A percentile compares a stretch with the other conserved stretches of the same genome.
Evolutionary conservation across 805 yeast genomes (phyloP).

Genomic region (Saccharomyces kudriavzevii): DNA sequence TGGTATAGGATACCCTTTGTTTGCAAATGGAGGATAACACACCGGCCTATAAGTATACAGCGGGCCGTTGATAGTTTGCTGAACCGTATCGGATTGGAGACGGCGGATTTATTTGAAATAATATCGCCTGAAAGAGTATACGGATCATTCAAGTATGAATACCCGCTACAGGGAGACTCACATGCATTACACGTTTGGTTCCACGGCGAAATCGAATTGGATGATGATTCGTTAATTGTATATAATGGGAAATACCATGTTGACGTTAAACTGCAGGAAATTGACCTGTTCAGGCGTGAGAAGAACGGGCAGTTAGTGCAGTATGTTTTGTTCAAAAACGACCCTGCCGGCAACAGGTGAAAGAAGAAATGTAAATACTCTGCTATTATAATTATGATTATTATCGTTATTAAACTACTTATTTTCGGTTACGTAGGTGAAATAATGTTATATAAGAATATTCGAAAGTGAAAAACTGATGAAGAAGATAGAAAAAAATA

Average conservation of each 20-base stretch:
- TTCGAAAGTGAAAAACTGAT: not conserved
- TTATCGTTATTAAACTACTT: not conserved
- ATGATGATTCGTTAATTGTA: constrained; percentile 16
- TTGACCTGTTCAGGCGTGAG: constrained; percentile 24
- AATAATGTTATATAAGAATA: constrained; percentile 1
- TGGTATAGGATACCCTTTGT: constrained; percentile 24
- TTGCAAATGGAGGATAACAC: constrained; percentile 22
- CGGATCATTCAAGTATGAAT: constrained; percentile 25
- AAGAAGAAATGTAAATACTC: constrained; percentile 1
- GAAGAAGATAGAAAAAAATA: not conserved
- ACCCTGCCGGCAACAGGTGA: not conserved
- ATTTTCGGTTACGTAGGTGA: not conserved
- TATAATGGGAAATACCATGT: constrained; percentile 28
- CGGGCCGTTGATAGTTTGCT: constrained; percentile 11
- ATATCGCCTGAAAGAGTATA: constrained; percentile 19
- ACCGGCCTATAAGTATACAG: constrained; percentile 17
- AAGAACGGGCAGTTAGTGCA: constrained; percentile 18
- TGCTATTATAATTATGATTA: not conserved
- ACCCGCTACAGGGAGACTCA: constrained; percentile 18
- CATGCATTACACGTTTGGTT: constrained; percentile 27
- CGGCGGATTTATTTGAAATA: constrained; percentile 20
- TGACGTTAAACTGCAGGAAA: constrained; percentile 24
- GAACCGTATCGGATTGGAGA: constrained; percentile 16
- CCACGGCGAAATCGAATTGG: constrained; percentile 23
- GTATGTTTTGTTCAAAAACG: constrained; percentile 22